Base-by-base conservation (phyloP, 768 basidiomycete genomes). In the Porpolomopsis calyptriformis region DNA sequence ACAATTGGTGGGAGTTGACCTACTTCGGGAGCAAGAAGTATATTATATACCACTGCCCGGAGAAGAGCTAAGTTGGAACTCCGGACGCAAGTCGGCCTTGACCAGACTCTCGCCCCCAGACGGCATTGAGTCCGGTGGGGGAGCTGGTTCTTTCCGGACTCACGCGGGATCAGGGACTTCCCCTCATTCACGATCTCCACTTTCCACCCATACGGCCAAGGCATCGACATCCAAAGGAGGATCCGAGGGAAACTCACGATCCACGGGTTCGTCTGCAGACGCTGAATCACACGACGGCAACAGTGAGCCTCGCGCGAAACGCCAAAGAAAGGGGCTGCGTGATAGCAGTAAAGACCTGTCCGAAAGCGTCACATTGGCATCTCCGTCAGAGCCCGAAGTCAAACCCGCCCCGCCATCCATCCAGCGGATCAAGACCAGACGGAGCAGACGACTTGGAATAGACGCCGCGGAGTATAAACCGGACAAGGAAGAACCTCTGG, bases 11-110 rank as follows among this genome's bases (percentile, higher is more conserved):
- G 80, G 81, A 8, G 66, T 78, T 12, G 80, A 83, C 48, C 65
- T 82, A 40, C 60, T 82, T 39, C 73, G 77, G 10, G 80, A 82
- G 50, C 70, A 76, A 34, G 81, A 82, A 51, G 70, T 83, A 2
- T 82, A 69, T 55, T 85, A 82, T 54, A 57, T 82, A 9, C 78
- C 78, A 0, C 61, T 60, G 39, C 66, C 64, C 16, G 76, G 77
- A 52, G 66, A 70, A 27, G 52, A 58, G 6, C 63, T 57, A 31
- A 63, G 55, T 16, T 49, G 52, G n/a, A 57, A 57, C 46, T 45
- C 54, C 37, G 40, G 48, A 25, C 44, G 56, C 18, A 47, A 55
- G 24, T 43, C 42, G n/a, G 33, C 43, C 14, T 25, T 33, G 12
- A 31, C 22, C 16, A 22, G 38, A 26, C 24, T 47, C 9, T 47